These are phyloP conservation scores for Fusarium incarnatum DNA, from an alignment of 2,329 filamentous ascomycete species.

Conservation along the genomic window DNA sequence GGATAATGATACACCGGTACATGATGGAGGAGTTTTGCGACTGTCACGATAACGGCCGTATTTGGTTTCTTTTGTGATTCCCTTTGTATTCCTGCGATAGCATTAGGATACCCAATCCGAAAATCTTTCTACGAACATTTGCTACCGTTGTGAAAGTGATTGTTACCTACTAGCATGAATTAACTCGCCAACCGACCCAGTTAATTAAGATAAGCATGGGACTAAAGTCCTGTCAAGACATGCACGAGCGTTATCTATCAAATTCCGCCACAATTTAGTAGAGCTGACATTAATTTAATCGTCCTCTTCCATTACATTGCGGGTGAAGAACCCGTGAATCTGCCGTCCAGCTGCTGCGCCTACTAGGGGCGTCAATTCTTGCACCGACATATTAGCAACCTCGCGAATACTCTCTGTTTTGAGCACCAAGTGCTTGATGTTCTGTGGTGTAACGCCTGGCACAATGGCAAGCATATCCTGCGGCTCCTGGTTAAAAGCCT, in stretches of 20 bases:
- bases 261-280: background rate
- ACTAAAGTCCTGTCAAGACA: background rate
- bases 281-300: conserved; percentile 37
- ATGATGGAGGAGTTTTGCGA: conserved; percentile 17
- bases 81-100: conserved; percentile 27
- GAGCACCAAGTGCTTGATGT: conserved; percentile 77
- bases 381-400: conserved; percentile 85
- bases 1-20: background rate
- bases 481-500: conserved; percentile 83
- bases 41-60: conserved; percentile 23
- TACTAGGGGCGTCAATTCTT: conserved; percentile 78
- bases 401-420: conserved; percentile 82
- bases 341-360: conserved; percentile 81
- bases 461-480: conserved; percentile 91
- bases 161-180: too few relatives aligned
- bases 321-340: conserved; percentile 84
- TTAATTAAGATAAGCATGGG: background rate
- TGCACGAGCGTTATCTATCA: background rate
- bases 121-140: conserved; percentile 4
- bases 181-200: background rate
- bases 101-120: conserved; percentile 48
- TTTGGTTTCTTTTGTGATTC: conserved; percentile 28
- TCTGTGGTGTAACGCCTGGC: conserved; percentile 85
- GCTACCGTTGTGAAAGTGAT: background rate
- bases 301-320: conserved; percentile 67